Conservation (phyloP, 257 asterid genomes). For the Ehretia macrophylla region DNA sequence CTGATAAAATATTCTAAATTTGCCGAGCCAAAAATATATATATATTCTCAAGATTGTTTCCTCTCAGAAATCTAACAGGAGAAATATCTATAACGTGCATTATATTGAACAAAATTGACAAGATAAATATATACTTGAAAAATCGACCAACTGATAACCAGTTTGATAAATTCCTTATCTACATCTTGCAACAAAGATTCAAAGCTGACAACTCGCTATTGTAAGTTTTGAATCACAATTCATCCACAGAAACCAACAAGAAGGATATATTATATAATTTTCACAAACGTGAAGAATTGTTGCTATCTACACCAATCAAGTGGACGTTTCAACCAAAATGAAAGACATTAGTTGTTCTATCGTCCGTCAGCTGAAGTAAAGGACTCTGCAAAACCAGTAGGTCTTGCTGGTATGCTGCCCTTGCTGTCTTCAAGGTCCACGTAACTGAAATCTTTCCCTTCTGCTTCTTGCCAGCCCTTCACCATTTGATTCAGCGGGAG, state of each 20-base stretch:
- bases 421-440: constrained; percentile 76
- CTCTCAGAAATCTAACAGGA: no score
- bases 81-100: no score
- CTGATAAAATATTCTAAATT: no score
- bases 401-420: constrained; percentile 81
- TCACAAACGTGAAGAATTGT: not conserved
- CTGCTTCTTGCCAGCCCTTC: constrained; percentile 84
- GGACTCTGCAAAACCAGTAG: constrained; percentile 87
- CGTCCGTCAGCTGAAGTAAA: constrained; percentile 87
- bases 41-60: no score
- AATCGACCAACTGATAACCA: not conserved
- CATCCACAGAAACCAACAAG: constrained; percentile 11
- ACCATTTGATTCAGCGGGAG: constrained; percentile 96
- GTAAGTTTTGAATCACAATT: constrained; percentile 4
- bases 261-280: constrained; percentile 13
- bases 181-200: not conserved
- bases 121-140: not conserved
- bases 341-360: constrained; percentile 16
- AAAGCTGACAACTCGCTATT: not conserved
- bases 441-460: constrained; percentile 55
- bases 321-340: not conserved
- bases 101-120: no score
- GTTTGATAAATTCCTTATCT: not conserved
- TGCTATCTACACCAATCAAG: constrained; percentile 10
- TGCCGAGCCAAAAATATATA: no score